Evolutionary conservation across 768 basidiomycete species (phyloP).

Genomic region (Galerina sulciceps): DNA sequence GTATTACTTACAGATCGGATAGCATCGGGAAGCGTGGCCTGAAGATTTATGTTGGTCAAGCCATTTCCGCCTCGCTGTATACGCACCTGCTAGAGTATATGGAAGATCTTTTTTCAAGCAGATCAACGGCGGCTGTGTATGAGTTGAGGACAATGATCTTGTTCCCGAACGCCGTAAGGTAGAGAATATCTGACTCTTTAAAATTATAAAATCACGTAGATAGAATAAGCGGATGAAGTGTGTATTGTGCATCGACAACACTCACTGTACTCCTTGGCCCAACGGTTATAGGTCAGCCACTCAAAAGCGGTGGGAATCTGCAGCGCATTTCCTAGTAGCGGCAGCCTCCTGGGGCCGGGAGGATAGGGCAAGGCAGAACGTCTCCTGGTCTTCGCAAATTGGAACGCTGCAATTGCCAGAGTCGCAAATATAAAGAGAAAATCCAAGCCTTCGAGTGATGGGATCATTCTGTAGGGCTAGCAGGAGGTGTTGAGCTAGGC

Average conservation of each 20-base stretch:
- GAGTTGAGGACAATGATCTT: slow-evolving; percentile 16
- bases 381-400: too few relatives aligned
- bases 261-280: neutral
- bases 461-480: too few relatives aligned
- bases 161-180: slow-evolving; percentile 6
- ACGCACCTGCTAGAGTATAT: slow-evolving; percentile 17
- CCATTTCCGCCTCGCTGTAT: too few relatives aligned
- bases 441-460: too few relatives aligned
- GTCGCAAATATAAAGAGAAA: too few relatives aligned
- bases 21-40: neutral
- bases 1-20: slow-evolving; percentile 5
- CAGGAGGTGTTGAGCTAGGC: too few relatives aligned
- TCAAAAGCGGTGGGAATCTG: neutral
- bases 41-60: too few relatives aligned
- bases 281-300: neutral
- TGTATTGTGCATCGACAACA: neutral
- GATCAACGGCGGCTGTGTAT: slow-evolving; percentile 16
- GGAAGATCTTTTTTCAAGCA: slow-evolving; percentile 19
- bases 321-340: slow-evolving; percentile 1
- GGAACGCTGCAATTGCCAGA: too few relatives aligned
- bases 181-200: neutral
- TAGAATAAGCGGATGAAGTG: neutral
- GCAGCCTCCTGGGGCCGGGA: neutral
- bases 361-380: neutral
- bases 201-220: too few relatives aligned